Evolutionary conservation across 106 monocot species (phyloP).

Genomic region (Dendrobium chrysotoxum): DNA sequence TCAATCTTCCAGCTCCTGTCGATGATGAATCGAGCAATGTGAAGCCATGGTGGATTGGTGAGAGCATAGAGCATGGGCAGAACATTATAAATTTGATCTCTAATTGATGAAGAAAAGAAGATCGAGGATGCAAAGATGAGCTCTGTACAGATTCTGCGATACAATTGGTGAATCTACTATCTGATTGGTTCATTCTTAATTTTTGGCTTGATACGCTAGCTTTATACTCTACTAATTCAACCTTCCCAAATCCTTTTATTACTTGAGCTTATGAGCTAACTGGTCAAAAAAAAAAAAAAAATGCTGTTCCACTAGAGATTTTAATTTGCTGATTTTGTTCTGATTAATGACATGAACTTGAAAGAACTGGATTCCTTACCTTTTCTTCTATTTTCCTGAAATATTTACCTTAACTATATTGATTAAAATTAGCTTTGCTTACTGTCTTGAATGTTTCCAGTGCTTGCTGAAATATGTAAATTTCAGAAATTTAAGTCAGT

Average conservation of each 20-base stretch:
- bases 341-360: neutral
- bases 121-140: slow-evolving; percentile 13
- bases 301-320: neutral
- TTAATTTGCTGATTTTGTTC: neutral
- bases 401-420: neutral
- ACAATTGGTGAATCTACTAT: neutral
- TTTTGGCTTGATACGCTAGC: too few species aligned
- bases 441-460: neutral
- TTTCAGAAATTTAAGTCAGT: neutral
- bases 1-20: slow-evolving; percentile 21
- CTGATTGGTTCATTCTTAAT: neutral
- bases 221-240: neutral
- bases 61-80: neutral
- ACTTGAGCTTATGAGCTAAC: too few species aligned
- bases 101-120: neutral
- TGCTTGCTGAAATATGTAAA: neutral
- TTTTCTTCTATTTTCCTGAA: too few species aligned
- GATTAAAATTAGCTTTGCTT: neutral
- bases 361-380: neutral
- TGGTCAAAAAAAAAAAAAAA: too few species aligned
- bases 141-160: neutral
- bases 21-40: slow-evolving; percentile 19
- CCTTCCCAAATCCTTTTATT: neutral
- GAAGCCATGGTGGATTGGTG: slow-evolving; percentile 8
- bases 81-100: neutral